Percentiles rank a stretch among this genome's conserved stretches.
These are phyloP conservation scores for Pseudocercospora musae DNA, from an alignment of 2,329 filamentous ascomycete genomes.

Conservation along the genomic window DNA sequence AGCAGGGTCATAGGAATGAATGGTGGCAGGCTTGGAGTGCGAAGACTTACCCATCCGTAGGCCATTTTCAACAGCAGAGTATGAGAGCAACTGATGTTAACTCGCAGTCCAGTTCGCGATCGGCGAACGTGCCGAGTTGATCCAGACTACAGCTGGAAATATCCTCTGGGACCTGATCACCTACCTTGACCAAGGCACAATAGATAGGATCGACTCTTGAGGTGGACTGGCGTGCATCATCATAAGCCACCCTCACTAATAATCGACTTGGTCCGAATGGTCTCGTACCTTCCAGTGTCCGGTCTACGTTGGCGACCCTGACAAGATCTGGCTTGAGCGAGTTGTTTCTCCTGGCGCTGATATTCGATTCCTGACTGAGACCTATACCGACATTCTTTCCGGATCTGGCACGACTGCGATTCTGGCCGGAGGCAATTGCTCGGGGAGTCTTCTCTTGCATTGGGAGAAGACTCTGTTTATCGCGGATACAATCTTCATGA, in stretches of 20 bases:
- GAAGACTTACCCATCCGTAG: conserved; percentile 39
- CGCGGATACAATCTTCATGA: conserved; percentile 71
- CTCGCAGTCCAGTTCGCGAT: conserved; percentile 56
- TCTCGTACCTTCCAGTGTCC: conserved; percentile 63
- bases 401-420: conserved; percentile 51
- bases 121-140: conserved; percentile 67
- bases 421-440: conserved; percentile 74
- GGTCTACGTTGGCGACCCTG: conserved; percentile 64
- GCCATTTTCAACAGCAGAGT: conserved; percentile 3
- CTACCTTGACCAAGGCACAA: conserved; percentile 62
- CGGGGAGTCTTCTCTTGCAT: conserved; percentile 65
- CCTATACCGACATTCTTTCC: conserved; percentile 32
- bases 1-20: conserved; percentile 50
- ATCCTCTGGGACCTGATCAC: conserved; percentile 75
- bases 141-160: conserved; percentile 63
- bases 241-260: conserved; percentile 68
- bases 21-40: conserved; percentile 50
- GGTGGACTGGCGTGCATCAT: conserved; percentile 47
- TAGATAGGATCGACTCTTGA: conserved; percentile 35
- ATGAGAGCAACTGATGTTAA: background rate
- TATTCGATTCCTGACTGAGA: conserved; percentile 43
- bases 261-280: conserved; percentile 71
- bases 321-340: conserved; percentile 61
- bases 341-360: conserved; percentile 39
- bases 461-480: conserved; percentile 61